Base-by-base conservation (phyloP, 1,284 basidiomycete genomes). In the Ganoderma resinaceum region DNA sequence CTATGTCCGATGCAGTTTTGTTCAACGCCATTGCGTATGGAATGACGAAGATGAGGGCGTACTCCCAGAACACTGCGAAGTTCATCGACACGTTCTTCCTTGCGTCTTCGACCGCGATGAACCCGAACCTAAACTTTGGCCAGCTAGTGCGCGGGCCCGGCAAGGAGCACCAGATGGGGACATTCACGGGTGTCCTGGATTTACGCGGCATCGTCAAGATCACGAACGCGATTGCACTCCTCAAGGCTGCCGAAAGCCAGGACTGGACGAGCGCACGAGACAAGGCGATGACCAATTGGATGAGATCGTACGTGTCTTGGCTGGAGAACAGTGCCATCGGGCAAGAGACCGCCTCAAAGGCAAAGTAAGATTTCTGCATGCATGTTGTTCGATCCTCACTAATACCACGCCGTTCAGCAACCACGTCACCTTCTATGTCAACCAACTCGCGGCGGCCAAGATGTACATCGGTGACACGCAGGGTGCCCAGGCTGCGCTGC, bases 121-220 rank as follows among this genome's bases (percentile, higher is more conserved):
- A 90, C 72, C 91, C 91, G 2, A 89, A 91, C 76, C 80, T 93
- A 67, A 84, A 89, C 72, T 93, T 86, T 74, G 89, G 85, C 0
- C 91, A 93, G 75, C 83, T 90, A 77, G 77, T 86, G 37, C 85
- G 91, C 5, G 91, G 91, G 0, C 90, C 89, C 12, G 84, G 82
- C 0, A 74, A 78, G 3, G 78, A 76, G 23, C 84, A 84, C 20
- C 84, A 86, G 69, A 72, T 76, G 0, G 90, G 89, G 35, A 82
- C 83, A 33, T 86, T 86, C 75, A 90, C 88, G 18, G 90, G 90
- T 52, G 79, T 92, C 40, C 81, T 92, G 80, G 91, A 93, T 73
- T 75, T 91, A 42, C 86, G 89, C 66, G 82, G 85, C 43, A 83
- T 92, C 77, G 82, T 87, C 16, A 91, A 92, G 78, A 82, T 92